Evolutionary conservation across 177 flowering plant species (phyloP).

Genomic region (Vitis hybrid): DNA sequence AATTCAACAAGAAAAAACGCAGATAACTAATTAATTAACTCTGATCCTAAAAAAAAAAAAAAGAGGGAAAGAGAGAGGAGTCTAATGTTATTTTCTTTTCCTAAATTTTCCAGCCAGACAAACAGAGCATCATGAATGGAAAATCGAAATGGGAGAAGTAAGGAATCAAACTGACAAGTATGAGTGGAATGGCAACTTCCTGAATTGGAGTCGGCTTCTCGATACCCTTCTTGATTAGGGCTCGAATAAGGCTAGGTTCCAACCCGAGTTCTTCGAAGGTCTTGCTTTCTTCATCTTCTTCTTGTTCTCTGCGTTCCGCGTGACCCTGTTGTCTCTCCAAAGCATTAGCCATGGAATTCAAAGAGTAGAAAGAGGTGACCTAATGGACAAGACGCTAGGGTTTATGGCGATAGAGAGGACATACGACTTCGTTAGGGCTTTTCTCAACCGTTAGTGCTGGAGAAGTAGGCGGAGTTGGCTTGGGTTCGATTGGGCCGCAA

Average conservation of each 20-base stretch:
- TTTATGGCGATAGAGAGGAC: neutral
- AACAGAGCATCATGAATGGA: neutral
- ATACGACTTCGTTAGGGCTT: too few species aligned
- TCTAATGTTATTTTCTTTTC: neutral
- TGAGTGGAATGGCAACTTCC: conserved; percentile 64
- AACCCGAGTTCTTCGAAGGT: conserved; percentile 82
- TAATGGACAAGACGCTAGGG: neutral
- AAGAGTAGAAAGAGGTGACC: neutral
- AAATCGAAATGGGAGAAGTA: neutral
- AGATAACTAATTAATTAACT: neutral
- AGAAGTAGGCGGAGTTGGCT: too few species aligned
- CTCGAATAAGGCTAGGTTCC: conserved; percentile 77
- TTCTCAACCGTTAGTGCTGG: too few species aligned
- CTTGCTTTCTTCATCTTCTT: conserved; percentile 28
- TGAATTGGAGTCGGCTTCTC: conserved; percentile 84
- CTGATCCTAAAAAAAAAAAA: neutral
- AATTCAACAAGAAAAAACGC: neutral
- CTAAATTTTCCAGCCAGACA: neutral
- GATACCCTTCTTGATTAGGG: conserved; percentile 68
- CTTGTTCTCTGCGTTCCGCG: conserved; percentile 16
- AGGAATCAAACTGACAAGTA: conserved; percentile 45
- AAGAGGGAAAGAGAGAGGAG: neutral
- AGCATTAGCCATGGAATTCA: neutral
- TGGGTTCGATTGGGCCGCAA: too few species aligned
- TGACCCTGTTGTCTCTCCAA: neutral